Evolutionary conservation across 306 rosid species (phyloP).

Genomic region (Dicorynia guianensis): DNA sequence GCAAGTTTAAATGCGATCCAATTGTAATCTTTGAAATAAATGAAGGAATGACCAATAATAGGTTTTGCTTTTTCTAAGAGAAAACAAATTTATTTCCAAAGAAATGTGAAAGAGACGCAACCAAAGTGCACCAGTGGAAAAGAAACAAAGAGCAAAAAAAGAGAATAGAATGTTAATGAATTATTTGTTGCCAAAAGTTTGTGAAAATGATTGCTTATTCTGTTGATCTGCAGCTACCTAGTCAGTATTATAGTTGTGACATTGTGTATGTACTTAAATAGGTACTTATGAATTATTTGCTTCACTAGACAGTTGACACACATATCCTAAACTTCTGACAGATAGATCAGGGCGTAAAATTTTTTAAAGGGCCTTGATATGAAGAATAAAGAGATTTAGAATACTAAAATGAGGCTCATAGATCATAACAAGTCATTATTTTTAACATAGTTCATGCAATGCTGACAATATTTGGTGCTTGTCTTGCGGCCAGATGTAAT

Average conservation of each 20-base stretch:
- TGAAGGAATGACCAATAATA: background rate
- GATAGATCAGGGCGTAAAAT: too few relatives aligned
- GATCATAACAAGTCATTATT: constrained; percentile 12
- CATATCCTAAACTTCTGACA: background rate
- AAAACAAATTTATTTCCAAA: background rate
- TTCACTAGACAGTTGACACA: background rate
- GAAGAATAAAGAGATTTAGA: constrained; percentile 17
- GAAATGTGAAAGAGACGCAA: background rate
- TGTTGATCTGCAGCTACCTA: constrained; percentile 17
- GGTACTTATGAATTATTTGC: background rate
- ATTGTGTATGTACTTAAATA: too few relatives aligned
- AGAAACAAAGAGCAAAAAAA: constrained; percentile 9
- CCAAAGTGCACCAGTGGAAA: background rate
- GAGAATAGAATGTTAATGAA: background rate
- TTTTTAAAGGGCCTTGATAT: constrained; percentile 30
- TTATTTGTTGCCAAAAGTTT: background rate
- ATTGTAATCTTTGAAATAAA: too few relatives aligned
- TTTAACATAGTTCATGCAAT: constrained; percentile 21
- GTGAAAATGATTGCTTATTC: background rate
- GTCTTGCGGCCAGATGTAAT: background rate
- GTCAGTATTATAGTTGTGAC: background rate
- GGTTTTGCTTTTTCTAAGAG: background rate
- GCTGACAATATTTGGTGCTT: constrained; percentile 21
- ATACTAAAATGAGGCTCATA: constrained; percentile 6
- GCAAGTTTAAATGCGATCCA: background rate